A percentile compares a stretch with the other conserved stretches of the same genome.
Conservation (phyloP, 768 basidiomycete genomes). For the Leccinum variicolor region DNA sequence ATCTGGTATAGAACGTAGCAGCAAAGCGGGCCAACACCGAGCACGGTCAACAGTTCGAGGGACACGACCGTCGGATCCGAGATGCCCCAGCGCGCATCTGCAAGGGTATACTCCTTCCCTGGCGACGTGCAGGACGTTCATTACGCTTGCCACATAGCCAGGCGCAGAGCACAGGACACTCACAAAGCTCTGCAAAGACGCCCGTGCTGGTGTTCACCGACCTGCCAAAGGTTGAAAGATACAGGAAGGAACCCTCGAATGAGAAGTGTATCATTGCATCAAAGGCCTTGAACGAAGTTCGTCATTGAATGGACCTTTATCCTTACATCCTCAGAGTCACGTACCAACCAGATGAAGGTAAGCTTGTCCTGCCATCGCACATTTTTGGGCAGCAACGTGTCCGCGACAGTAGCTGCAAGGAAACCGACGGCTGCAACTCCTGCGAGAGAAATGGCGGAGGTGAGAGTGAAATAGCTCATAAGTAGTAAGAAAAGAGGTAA, state of each 20-base stretch:
- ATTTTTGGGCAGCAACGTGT: slow-evolving; percentile 57
- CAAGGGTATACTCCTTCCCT: slow-evolving; percentile 82
- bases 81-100: slow-evolving; percentile 79
- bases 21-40: slow-evolving; percentile 68
- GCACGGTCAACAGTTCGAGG: slow-evolving; percentile 79
- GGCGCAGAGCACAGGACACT: slow-evolving; percentile 22
- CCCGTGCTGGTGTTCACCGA: slow-evolving; percentile 68
- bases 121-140: neutral
- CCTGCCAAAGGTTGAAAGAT: slow-evolving; percentile 70
- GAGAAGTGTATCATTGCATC: slow-evolving; percentile 78
- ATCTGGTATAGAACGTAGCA: slow-evolving; percentile 70
- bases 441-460: slow-evolving; percentile 61
- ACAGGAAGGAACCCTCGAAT: slow-evolving; percentile 80
- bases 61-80: slow-evolving; percentile 79
- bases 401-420: slow-evolving; percentile 51
- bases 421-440: slow-evolving; percentile 52
- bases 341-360: slow-evolving; percentile 78
- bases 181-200: slow-evolving; percentile 72
- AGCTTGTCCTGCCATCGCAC: slow-evolving; percentile 61
- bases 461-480: slow-evolving; percentile 46
- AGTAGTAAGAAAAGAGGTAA: neutral
- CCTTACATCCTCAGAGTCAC: slow-evolving; percentile 15
- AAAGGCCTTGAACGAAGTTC: slow-evolving; percentile 50
- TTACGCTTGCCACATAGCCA: neutral
- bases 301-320: neutral